These are phyloP conservation scores for Mastigamoeba balamuthi DNA, from an alignment of 78 protist genomes.

Conservation along the genomic window DNA sequence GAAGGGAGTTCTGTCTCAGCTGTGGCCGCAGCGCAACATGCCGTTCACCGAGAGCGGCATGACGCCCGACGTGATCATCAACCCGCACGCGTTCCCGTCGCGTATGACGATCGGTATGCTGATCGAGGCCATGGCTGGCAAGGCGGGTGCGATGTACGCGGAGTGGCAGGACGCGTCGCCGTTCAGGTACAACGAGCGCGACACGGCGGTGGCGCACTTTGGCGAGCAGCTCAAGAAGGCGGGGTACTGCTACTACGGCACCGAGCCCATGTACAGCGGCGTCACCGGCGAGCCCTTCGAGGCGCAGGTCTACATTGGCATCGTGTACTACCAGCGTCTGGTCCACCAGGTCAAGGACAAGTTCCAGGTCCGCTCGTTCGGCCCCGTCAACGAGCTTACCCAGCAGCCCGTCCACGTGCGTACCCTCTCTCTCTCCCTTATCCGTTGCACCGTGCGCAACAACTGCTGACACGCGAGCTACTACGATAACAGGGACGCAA, in stretches of 20 bases:
- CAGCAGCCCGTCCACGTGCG: constrained; percentile 95
- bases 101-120: constrained; percentile 99
- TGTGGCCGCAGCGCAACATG: constrained; percentile 87
- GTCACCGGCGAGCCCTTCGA: constrained; percentile 71
- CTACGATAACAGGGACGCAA: constrained; percentile 52
- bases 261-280: constrained; percentile 83
- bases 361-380: constrained; percentile 93
- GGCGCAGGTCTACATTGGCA: constrained; percentile 88
- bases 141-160: constrained; percentile 83
- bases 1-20: constrained; percentile 48
- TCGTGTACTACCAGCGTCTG: constrained; percentile 95
- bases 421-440: not conserved
- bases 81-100: constrained; percentile 99
- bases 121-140: constrained; percentile 91
- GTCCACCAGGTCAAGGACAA: constrained; percentile 98
- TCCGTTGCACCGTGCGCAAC: not conserved
- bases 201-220: constrained; percentile 72
- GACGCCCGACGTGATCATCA: constrained; percentile 94
- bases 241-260: constrained; percentile 89
- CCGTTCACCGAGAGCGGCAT: constrained; percentile 96
- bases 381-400: constrained; percentile 80
- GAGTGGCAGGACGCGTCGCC: constrained; percentile 82
- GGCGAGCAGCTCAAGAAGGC: constrained; percentile 81
- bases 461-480: not conserved
- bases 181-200: constrained; percentile 67